Percentiles rank a stretch among this genome's conserved stretches.
phyloP scores from a whole-genome alignment of 164 flowering plant genomes.

The Macadamia integrifolia region DNA sequence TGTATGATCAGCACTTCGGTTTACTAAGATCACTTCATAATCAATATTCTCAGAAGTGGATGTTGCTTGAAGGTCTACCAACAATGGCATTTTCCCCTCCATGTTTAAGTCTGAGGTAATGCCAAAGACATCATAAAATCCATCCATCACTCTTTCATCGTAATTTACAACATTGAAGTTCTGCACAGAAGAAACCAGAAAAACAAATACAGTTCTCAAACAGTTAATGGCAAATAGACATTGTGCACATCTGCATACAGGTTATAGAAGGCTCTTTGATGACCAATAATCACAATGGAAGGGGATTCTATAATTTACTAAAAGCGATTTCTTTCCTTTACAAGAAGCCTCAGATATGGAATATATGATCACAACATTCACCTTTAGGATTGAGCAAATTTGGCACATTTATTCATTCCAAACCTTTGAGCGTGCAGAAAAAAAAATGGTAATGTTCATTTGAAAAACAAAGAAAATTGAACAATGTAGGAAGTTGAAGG shows the following conservation, averaged over 20 bases:
- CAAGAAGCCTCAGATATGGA: no score
- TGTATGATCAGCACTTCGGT: conserved; percentile 55
- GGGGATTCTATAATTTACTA: no score
- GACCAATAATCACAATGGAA: no score
- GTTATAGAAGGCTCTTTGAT: no score
- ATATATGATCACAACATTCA: no score
- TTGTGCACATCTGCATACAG: not conserved
- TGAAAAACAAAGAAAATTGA: no score
- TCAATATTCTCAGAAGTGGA: conserved; percentile 49
- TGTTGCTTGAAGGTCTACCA: conserved; percentile 70
- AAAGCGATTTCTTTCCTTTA: no score
- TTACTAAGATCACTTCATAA: conserved; percentile 81
- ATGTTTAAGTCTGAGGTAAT: conserved; percentile 36
- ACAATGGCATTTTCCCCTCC: conserved; percentile 68
- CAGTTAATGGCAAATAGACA: not conserved
- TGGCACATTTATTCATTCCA: no score
- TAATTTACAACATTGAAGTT: conserved; percentile 77
- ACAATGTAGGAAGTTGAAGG: no score
- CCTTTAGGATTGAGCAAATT: no score
- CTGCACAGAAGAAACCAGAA: conserved; percentile 41
- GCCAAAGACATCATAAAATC: conserved; percentile 89
- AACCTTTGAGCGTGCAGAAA: no score
- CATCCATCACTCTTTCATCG: conserved; percentile 81
- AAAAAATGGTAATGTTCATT: no score
- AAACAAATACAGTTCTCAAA: not conserved